Base-by-base conservation (phyloP, 495 filamentous ascomycete species). In the Penicillium psychrofluorescens region DNA sequence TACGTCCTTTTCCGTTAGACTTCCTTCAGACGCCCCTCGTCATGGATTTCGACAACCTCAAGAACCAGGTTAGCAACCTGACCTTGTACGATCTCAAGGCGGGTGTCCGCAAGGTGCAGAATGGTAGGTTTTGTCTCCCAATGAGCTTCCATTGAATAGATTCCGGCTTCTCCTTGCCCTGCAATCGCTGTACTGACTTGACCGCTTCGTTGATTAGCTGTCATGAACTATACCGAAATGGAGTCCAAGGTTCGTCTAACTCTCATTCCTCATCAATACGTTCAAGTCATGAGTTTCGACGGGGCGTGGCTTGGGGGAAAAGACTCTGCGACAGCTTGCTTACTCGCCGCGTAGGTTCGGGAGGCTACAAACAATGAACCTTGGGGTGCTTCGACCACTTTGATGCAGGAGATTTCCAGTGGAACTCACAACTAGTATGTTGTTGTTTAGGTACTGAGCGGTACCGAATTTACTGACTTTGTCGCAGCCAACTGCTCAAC, bases 151-250 rank as follows among this genome's bases (percentile, higher is more conserved):
- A 41, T 38, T 38, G 35, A 53, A 33, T n/a, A 35, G 11, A 6
- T 29, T 31, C 15, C 37, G 50, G 38, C 50, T 56, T 46, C 13
- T 15, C 7, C 43, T 48, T 38, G 15, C 46, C 11, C 38, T 29
- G 22, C 38, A 30, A 41, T 45, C 10, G 11, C 29, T 27, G 28
- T 40, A 30, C 33, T 38, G 35, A 30, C 40, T 45, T 53, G 44
- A 63, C 51, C 53, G 45, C 49, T 41, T 36, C 35, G 32, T 41
- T 50, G 22, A 22, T 43, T 57, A 96, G 91, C 90, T 50, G 91
- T 98, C 34, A 96, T 96, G 92, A 98, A 97, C 67, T 96, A 91
- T 65, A 98, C 92, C n/a, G 92, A 97, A 62, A 97, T 96, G 91
- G 92, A 99, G 69, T 73, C 90, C 43, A 99, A 97, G 86, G 90